These are phyloP conservation scores for Parietaria judaica DNA, from an alignment of 306 rosid species.

Conservation along the genomic window DNA sequence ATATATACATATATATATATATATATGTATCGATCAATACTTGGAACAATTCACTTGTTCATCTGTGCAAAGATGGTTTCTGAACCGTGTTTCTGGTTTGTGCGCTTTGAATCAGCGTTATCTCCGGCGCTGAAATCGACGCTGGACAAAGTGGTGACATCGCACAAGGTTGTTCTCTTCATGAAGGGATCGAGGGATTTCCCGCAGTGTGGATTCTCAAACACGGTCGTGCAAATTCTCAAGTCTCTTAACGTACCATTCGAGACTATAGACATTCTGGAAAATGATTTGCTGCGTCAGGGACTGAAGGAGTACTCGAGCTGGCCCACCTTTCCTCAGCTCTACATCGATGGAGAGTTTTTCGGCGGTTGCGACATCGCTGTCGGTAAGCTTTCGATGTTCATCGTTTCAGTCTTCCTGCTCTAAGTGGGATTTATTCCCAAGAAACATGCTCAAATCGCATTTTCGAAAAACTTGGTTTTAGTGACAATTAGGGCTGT, in stretches of 20 bases:
- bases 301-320: conserved; percentile 76
- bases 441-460: neutral
- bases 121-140: conserved; percentile 79
- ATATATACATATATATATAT: no score
- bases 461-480: neutral
- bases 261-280: conserved; percentile 66
- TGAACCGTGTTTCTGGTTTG: no score
- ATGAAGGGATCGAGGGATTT: conserved; percentile 94
- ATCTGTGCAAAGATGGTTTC: no score
- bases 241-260: conserved; percentile 66
- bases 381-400: conserved; percentile 50
- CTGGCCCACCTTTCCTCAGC: conserved; percentile 99
- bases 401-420: neutral
- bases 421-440: neutral
- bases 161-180: conserved; percentile 72
- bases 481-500: neutral
- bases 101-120: conserved; percentile 41
- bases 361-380: conserved; percentile 99
- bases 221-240: conserved; percentile 86
- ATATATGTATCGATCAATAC: no score
- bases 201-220: conserved; percentile 95
- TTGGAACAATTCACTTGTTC: no score
- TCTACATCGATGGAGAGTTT: conserved; percentile 91
- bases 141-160: conserved; percentile 73
- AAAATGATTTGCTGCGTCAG: conserved; percentile 74